phyloP scores from a whole-genome alignment of 2,329 filamentous ascomycete species.

The Colletotrichum gloeosporioides region DNA sequence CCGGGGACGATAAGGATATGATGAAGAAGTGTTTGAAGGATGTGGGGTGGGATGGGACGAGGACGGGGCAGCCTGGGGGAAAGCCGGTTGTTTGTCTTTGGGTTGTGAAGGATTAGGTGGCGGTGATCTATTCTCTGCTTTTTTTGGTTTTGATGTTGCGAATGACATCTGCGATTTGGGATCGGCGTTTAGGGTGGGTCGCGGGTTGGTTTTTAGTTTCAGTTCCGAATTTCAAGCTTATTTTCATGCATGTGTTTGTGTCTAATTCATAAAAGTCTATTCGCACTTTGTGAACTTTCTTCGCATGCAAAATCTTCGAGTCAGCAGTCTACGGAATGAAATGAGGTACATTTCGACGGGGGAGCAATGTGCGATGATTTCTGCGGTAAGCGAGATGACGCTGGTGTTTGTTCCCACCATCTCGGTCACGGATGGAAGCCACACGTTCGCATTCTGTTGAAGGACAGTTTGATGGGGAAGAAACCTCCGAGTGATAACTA shows the following conservation, averaged over 20 bases:
- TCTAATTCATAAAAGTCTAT: neutral
- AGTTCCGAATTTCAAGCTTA: neutral
- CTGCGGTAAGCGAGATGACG: neutral
- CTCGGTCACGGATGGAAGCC: neutral
- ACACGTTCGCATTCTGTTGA: too few species aligned
- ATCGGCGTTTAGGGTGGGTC: neutral
- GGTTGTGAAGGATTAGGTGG: constrained; percentile 55
- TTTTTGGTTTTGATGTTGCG: neutral
- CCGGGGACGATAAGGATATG: constrained; percentile 53
- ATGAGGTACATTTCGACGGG: neutral
- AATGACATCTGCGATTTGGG: neutral
- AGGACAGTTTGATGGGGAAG: too few species aligned
- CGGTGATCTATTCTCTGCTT: neutral
- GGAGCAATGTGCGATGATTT: neutral
- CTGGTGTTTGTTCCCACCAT: neutral
- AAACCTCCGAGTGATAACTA: too few species aligned
- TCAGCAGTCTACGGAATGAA: neutral
- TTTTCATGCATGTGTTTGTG: neutral
- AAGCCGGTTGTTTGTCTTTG: constrained; percentile 66
- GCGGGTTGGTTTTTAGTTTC: neutral
- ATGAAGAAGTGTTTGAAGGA: constrained; percentile 57
- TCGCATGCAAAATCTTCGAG: neutral
- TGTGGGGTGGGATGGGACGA: constrained; percentile 62
- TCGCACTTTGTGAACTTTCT: neutral
- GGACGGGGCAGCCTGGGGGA: constrained; percentile 51